A percentile compares a stretch with the other conserved stretches of the same genome.
These are phyloP conservation scores for Aspergillus japonicus DNA, from an alignment of 2,329 filamentous ascomycete species.

Conservation along the genomic window DNA sequence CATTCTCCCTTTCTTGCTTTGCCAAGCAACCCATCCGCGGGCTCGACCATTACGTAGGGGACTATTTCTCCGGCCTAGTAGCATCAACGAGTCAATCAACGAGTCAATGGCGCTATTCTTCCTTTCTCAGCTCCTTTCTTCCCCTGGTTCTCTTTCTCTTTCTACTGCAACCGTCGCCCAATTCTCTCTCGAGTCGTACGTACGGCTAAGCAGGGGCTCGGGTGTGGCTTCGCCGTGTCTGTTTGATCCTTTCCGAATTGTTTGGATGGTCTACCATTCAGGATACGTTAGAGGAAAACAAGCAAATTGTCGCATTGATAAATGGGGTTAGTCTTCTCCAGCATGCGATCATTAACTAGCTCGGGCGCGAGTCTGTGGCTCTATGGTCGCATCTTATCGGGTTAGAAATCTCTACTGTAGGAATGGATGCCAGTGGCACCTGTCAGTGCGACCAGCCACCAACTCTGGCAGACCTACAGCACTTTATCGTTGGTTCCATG, in stretches of 20 bases:
- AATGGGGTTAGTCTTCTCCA: neutral
- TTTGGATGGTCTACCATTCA: no score
- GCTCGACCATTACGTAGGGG: slow-evolving; percentile 17
- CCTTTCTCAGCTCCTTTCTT: no score
- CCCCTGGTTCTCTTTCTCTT: neutral
- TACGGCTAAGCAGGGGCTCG: no score
- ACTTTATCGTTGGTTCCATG: slow-evolving; percentile 4
- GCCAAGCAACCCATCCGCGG: slow-evolving; percentile 1
- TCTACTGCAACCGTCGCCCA: neutral
- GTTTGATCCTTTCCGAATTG: neutral
- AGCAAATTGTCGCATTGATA: no score
- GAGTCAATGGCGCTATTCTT: slow-evolving; percentile 6
- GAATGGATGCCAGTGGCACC: neutral
- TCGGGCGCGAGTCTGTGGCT: neutral
- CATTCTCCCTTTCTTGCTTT: neutral
- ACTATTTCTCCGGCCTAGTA: slow-evolving; percentile 11
- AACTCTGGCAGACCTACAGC: neutral
- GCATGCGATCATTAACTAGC: neutral
- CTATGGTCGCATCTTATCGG: neutral
- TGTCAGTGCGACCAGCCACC: slow-evolving; percentile 4
- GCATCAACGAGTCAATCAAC: slow-evolving; percentile 13
- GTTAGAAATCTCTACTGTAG: neutral
- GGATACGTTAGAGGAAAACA: no score
- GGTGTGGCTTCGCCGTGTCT: neutral
- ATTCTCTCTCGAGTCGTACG: no score